Conservation (phyloP, 2,329 filamentous ascomycete genomes). For the Xylariales sp. region DNA sequence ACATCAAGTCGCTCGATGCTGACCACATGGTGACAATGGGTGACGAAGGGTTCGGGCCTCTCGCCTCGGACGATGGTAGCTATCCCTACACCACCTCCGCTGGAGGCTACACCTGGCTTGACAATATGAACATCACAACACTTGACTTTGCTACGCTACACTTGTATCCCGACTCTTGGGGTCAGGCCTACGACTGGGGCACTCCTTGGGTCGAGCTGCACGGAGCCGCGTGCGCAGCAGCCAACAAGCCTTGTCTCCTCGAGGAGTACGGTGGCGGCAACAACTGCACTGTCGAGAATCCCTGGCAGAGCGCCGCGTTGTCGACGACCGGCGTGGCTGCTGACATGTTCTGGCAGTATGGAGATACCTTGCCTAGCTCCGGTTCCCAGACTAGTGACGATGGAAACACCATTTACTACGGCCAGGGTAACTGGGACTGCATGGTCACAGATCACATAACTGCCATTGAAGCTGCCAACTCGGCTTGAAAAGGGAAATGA, state of each 20-base stretch:
- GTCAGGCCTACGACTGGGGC: slow-evolving; percentile 24
- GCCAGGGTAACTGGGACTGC: slow-evolving; percentile 35
- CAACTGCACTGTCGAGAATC: slow-evolving; percentile 22
- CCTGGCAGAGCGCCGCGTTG: slow-evolving; percentile 24
- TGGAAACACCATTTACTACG: slow-evolving; percentile 40
- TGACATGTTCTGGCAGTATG: slow-evolving; percentile 27
- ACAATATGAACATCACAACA: slow-evolving; percentile 44
- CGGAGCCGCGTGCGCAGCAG: slow-evolving; percentile 30
- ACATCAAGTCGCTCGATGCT: slow-evolving; percentile 60
- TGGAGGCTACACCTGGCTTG: slow-evolving; percentile 49
- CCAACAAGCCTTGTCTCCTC: slow-evolving; percentile 35
- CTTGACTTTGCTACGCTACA: slow-evolving; percentile 48
- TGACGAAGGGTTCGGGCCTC: slow-evolving; percentile 45
- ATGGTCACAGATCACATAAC: slow-evolving; percentile 39
- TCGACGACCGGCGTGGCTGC: slow-evolving; percentile 19
- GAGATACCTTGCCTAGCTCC: slow-evolving; percentile 26
- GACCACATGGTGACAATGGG: slow-evolving; percentile 62
- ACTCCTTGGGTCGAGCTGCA: slow-evolving; percentile 31
- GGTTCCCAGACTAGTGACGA: slow-evolving; percentile 36
- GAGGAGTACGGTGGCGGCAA: slow-evolving; percentile 32
- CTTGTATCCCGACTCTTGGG: slow-evolving; percentile 32
- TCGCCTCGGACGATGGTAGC: slow-evolving; percentile 41
- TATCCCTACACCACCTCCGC: slow-evolving; percentile 45
- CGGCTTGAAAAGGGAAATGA: no score
- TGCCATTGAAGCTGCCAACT: slow-evolving; percentile 22